Evolutionary conservation across 768 basidiomycete species (phyloP).

Genomic region (Tylopilus intermedius): DNA sequence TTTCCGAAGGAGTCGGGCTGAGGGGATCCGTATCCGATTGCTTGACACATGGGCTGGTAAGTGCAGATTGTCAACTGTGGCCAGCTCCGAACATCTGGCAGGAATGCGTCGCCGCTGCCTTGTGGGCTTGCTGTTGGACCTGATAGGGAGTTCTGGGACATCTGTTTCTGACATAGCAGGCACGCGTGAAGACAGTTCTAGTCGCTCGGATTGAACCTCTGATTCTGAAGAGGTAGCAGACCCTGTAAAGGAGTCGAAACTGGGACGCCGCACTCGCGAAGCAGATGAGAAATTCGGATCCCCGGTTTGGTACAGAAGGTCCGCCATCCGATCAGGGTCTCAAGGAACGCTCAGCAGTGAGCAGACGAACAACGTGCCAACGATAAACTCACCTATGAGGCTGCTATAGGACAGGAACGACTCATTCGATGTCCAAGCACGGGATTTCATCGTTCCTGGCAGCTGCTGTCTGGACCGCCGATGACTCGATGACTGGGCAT

Average conservation of each 20-base stretch:
- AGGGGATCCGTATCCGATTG: neutral
- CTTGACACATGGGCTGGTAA: neutral
- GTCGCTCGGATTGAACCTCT: constrained; percentile 26
- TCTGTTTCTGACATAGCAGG: constrained; percentile 47
- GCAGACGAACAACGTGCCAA: constrained; percentile 2
- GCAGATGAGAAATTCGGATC: constrained; percentile 68
- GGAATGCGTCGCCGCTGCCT: neutral
- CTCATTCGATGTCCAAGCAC: constrained; percentile 30
- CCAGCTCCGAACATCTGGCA: too few relatives aligned
- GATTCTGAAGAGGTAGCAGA: constrained; percentile 40
- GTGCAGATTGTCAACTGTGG: too few relatives aligned
- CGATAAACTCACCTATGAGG: constrained; percentile 46
- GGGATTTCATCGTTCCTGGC: constrained; percentile 35
- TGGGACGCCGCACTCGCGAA: constrained; percentile 55
- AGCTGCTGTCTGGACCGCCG: constrained; percentile 42
- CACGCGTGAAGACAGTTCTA: constrained; percentile 33
- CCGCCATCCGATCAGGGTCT: neutral
- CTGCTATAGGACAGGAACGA: constrained; percentile 60
- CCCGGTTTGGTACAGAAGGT: constrained; percentile 13
- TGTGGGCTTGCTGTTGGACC: constrained; percentile 37
- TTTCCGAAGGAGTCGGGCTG: neutral
- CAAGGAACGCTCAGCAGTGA: constrained; percentile 13
- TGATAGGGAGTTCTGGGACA: constrained; percentile 41
- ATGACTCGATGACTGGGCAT: constrained; percentile 50
- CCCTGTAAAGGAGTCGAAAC: constrained; percentile 50